Conservation (phyloP, 768 basidiomycete species). For the Omphalotus guepiniiformis region DNA sequence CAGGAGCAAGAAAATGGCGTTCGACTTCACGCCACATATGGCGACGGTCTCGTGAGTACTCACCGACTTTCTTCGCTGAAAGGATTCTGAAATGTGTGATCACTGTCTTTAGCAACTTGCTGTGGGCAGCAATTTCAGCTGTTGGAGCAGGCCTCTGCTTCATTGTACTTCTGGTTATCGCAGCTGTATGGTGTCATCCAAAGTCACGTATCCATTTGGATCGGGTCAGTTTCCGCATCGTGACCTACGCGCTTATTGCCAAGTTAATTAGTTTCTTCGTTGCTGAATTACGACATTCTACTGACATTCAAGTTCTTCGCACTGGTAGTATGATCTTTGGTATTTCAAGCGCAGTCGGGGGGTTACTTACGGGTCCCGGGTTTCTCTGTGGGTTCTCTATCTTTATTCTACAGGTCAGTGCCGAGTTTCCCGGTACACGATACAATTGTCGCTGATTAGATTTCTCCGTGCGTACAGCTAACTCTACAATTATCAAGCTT, state of each 20-base stretch:
- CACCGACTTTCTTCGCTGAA: not conserved
- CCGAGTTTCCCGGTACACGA: not conserved
- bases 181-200: constrained; percentile 10
- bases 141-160: constrained; percentile 17
- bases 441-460: not conserved
- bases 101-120: constrained; percentile 4
- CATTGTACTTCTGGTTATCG: constrained; percentile 15
- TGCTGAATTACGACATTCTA: not conserved
- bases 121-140: constrained; percentile 8
- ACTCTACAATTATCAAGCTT: constrained; percentile 20
- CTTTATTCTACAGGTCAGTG: constrained; percentile 17
- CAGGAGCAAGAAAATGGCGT: no score
- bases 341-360: constrained; percentile 17
- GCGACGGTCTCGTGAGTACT: not conserved
- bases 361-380: constrained; percentile 9
- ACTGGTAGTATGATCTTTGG: constrained; percentile 16
- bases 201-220: constrained; percentile 13
- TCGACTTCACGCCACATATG: not conserved
- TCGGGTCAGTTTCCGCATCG: constrained; percentile 19
- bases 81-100: not conserved
- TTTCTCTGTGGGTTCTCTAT: constrained; percentile 18
- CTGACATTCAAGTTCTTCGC: not conserved
- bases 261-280: constrained; percentile 13
- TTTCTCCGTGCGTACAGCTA: constrained; percentile 9
- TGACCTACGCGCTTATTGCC: constrained; percentile 15